Evolutionary conservation across 2,329 filamentous ascomycete species (phyloP), one percentile per base, ranked within the genome.

Genomic region (Cyanodermella asteris): DNA sequence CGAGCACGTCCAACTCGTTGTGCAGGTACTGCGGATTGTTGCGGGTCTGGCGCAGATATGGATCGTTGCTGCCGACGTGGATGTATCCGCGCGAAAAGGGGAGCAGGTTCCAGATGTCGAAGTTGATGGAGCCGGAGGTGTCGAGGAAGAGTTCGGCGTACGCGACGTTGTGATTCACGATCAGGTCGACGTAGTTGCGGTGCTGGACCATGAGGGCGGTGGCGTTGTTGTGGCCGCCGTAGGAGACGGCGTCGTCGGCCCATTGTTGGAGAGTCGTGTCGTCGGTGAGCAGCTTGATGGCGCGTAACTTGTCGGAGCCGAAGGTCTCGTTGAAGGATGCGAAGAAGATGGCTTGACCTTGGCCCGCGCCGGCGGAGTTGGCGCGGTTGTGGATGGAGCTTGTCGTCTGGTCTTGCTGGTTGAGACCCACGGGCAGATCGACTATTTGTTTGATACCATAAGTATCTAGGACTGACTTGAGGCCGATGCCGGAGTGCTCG

Each of bases 401-500:
- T 7, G 36, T 38, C 11, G 39, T 44, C 19, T 44, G 39, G 20
- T 43, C 41, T 28, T 44, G 39, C 18, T 42, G 27, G 16, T 44
- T 44, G 10, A 38, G 23, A 18, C 41, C 39, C n/a, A 44, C 40
- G 2, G 41, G 39, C 2, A 44, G 32, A 4, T 26, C 24, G 6
- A 30, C 16, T n/a, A 27, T 18, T 20, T 21, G 20, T n/a, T 26
- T 13, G 5, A 30, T 13, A 3, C 24, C 20, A 3, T 8, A 20
- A 3, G n/a, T 17, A 13, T 21, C 16, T 7, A 28, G 27, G 11
- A 28, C 11, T 4, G 12, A 16, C 8, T 11, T 3, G 5, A n/a
- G 21, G 10, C 70, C 69, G 17, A 74, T 55, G 9, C 70, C 70
- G 25, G 55, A 62, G 2, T 72, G 55, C 46, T 69, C 65, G 9